Conservation (phyloP, 2,329 filamentous ascomycete species). For the Fonsecaea pedrosoi region DNA sequence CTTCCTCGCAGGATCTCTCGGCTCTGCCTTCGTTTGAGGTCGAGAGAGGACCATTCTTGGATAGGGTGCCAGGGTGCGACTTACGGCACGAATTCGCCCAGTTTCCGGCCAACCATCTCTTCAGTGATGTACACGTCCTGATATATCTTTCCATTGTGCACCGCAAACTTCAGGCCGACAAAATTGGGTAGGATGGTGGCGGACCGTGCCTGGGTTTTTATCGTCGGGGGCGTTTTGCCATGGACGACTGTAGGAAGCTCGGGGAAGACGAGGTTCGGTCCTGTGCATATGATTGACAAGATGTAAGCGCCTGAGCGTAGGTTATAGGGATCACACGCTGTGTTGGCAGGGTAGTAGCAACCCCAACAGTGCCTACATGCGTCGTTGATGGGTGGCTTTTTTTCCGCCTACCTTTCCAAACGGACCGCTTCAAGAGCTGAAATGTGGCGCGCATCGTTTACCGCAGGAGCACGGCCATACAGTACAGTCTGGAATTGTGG, state of each 20-base stretch:
- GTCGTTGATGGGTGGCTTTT: background rate
- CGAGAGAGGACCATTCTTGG: no score
- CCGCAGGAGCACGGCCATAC: conserved; percentile 27
- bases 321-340: background rate
- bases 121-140: conserved; percentile 83
- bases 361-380: background rate
- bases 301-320: conserved; percentile 38
- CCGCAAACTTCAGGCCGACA: conserved; percentile 84
- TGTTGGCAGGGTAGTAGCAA: conserved; percentile 7
- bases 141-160: conserved; percentile 91
- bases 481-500: background rate
- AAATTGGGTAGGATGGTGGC: conserved; percentile 93
- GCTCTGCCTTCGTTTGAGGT: background rate
- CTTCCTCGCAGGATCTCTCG: background rate
- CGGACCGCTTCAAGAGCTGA: conserved; percentile 73
- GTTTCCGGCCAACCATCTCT: conserved; percentile 94
- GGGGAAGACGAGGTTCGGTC: conserved; percentile 48
- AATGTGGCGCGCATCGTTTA: conserved; percentile 71
- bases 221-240: conserved; percentile 66
- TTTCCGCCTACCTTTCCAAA: conserved; percentile 76
- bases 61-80: conserved; percentile 48
- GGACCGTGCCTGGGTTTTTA: conserved; percentile 83
- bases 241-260: conserved; percentile 60
- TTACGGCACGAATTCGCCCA: conserved; percentile 89
- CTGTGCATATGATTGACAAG: conserved; percentile 19